Percentiles rank a stretch among this genome's conserved stretches.
Conservation (phyloP, 768 basidiomycete species). For the Trametes gibbosa region DNA sequence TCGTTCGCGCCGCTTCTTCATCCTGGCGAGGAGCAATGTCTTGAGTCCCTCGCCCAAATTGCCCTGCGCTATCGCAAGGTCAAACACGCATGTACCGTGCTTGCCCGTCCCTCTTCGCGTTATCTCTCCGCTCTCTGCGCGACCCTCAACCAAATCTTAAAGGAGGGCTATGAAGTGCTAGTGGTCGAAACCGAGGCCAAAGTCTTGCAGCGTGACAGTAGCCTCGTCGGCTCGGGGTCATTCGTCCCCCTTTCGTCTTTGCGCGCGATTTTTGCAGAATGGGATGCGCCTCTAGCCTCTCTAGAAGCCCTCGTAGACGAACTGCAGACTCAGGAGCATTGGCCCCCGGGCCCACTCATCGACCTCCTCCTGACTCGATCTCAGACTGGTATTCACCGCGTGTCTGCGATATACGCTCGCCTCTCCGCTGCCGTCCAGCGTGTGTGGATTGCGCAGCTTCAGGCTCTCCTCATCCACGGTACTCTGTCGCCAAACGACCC, state of each 20-base stretch:
- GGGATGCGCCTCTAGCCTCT: conserved; percentile 83
- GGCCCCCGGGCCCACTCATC: conserved; percentile 77
- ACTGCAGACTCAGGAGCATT: conserved; percentile 50
- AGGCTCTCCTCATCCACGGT: conserved; percentile 79
- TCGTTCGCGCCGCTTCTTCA: conserved; percentile 73
- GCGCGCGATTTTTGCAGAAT: conserved; percentile 79
- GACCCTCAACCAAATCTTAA: conserved; percentile 68
- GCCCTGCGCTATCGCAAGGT: conserved; percentile 75
- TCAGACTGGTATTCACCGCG: conserved; percentile 74
- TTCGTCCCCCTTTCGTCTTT: conserved; percentile 86
- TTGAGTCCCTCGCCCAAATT: conserved; percentile 75
- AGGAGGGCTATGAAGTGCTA: conserved; percentile 75
- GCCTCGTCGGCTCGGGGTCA: conserved; percentile 72
- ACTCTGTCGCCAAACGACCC: conserved; percentile 61
- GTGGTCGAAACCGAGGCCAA: conserved; percentile 81
- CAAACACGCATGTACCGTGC: conserved; percentile 48
- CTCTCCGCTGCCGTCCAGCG: conserved; percentile 75
- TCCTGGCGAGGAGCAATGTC: conserved; percentile 82
- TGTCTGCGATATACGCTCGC: conserved; percentile 66
- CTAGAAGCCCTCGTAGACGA: conserved; percentile 63
- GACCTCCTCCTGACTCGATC: conserved; percentile 73
- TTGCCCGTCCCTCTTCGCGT: conserved; percentile 61
- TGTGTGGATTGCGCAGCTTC: conserved; percentile 83
- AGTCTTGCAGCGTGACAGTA: conserved; percentile 70
- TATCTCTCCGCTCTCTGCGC: conserved; percentile 80